phyloP scores from a whole-genome alignment of 2,329 filamentous ascomycete genomes.

The Botrytis pseudocinerea region DNA sequence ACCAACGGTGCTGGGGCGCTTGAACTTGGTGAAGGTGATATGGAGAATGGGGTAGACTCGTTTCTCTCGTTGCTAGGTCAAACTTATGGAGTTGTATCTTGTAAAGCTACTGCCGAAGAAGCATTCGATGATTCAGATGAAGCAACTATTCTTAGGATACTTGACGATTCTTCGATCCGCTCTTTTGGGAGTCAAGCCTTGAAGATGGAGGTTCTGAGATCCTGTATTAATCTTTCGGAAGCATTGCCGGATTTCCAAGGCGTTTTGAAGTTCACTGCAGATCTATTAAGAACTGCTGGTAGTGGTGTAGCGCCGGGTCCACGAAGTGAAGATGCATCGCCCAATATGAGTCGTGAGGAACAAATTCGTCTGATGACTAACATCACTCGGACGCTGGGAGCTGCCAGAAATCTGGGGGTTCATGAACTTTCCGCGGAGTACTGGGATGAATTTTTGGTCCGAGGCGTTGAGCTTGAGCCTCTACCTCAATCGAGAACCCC shows the following conservation, averaged over 20 bases:
- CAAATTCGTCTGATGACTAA: slow-evolving; percentile 82
- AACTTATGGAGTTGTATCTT: slow-evolving; percentile 61
- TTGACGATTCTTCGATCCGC: slow-evolving; percentile 57
- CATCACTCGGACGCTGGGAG: slow-evolving; percentile 77
- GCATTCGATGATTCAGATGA: slow-evolving; percentile 51
- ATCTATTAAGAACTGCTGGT: slow-evolving; percentile 79
- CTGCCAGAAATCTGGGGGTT: slow-evolving; percentile 75
- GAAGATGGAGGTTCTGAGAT: slow-evolving; percentile 82
- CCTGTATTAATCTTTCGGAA: slow-evolving; percentile 93
- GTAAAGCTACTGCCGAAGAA: slow-evolving; percentile 24
- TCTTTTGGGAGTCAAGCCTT: slow-evolving; percentile 75
- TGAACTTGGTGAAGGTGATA: slow-evolving; percentile 63
- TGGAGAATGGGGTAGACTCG: slow-evolving; percentile 65
- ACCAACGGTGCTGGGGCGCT: slow-evolving; percentile 55
- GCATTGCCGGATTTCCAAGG: slow-evolving; percentile 89
- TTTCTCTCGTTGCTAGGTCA: slow-evolving; percentile 62
- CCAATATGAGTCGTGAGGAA: slow-evolving; percentile 75
- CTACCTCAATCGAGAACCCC: slow-evolving; percentile 60
- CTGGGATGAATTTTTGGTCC: slow-evolving; percentile 94
- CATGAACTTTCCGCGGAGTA: slow-evolving; percentile 75
- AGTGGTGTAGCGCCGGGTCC: slow-evolving; percentile 74
- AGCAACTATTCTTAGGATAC: slow-evolving; percentile 57
- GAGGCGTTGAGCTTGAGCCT: slow-evolving; percentile 71
- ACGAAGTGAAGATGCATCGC: slow-evolving; percentile 66
- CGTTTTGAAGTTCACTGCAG: slow-evolving; percentile 82